These are phyloP conservation scores for Auxenochlorella protothecoides DNA, from an alignment of 139 green algal species.

Conservation along the genomic window DNA sequence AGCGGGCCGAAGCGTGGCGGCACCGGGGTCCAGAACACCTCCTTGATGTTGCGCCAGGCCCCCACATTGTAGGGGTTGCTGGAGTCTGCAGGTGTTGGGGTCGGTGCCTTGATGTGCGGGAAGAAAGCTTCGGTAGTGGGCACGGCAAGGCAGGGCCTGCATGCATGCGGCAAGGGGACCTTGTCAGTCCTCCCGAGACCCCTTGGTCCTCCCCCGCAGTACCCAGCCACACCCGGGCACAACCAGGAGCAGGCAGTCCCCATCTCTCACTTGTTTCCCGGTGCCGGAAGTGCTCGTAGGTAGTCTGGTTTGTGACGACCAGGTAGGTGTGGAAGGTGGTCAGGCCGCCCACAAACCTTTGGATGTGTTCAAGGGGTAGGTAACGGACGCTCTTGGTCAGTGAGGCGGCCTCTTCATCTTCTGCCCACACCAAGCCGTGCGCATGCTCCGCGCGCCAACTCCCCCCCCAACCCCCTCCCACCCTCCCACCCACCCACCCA, in stretches of 20 bases:
- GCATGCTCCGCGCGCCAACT: slow-evolving; percentile 1
- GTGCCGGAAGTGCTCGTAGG: slow-evolving; percentile 94
- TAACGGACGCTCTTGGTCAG: no score
- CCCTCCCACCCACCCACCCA: no score
- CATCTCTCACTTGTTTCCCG: slow-evolving; percentile 6
- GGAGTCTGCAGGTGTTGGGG: background rate
- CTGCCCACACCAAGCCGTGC: no score
- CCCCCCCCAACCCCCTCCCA: background rate
- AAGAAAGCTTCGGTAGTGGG: no score
- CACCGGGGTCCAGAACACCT: slow-evolving; percentile 18
- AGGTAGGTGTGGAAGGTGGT: slow-evolving; percentile 86
- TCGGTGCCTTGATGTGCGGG: no score
- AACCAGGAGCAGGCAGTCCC: background rate
- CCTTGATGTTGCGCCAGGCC: slow-evolving; percentile 18
- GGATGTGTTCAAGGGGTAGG: no score
- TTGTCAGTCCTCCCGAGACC: no score
- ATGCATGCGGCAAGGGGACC: no score
- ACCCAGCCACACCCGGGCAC: no score
- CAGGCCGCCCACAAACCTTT: slow-evolving; percentile 84
- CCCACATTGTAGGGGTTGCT: slow-evolving; percentile 32
- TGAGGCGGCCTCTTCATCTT: no score
- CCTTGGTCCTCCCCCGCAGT: no score
- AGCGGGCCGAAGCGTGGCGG: slow-evolving; percentile 12
- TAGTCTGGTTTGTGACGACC: slow-evolving; percentile 84
- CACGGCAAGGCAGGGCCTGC: no score